Conservation (phyloP, 106 monocot species). For the Dioscorea zingiberensis region DNA sequence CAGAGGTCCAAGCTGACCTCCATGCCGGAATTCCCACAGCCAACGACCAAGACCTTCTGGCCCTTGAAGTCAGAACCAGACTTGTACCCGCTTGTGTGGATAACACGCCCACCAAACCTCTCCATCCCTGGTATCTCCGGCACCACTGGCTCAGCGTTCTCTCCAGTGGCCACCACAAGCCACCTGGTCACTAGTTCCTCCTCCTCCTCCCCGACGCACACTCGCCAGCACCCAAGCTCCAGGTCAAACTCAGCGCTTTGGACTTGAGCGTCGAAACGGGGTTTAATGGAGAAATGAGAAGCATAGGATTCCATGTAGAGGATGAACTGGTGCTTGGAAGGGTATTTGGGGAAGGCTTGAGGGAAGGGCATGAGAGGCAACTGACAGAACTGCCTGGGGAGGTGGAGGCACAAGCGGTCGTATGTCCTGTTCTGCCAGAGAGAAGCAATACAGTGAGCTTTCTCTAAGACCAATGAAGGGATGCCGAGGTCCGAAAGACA, state of each 20-base stretch:
- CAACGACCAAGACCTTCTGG: conserved; percentile 73
- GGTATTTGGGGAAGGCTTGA: conserved; percentile 70
- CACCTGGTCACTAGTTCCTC: conserved; percentile 50
- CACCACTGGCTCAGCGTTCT: conserved; percentile 68
- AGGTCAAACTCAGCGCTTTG: conserved; percentile 41
- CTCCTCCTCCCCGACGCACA: conserved; percentile 12
- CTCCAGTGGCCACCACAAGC: conserved; percentile 90
- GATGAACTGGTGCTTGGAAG: conserved; percentile 80
- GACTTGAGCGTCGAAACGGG: conserved; percentile 48
- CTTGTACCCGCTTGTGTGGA: conserved; percentile 69
- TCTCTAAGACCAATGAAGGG: conserved; percentile 69
- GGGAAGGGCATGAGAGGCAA: conserved; percentile 72
- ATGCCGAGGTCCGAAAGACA: conserved; percentile 52
- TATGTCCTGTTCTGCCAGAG: conserved; percentile 80
- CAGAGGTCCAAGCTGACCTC: conserved; percentile 88
- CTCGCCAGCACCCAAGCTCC: conserved; percentile 32
- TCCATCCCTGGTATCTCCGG: conserved; percentile 48
- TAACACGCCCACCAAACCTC: conserved; percentile 41
- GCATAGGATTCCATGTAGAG: conserved; percentile 73
- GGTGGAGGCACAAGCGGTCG: conserved; percentile 80
- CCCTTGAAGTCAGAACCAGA: conserved; percentile 43
- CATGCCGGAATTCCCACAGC: conserved; percentile 96
- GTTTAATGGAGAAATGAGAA: conserved; percentile 30
- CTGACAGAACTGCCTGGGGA: conserved; percentile 86
- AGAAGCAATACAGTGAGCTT: conserved; percentile 60